These are phyloP conservation scores for Corylus heterophylla DNA, from an alignment of 306 rosid species.

Conservation along the genomic window DNA sequence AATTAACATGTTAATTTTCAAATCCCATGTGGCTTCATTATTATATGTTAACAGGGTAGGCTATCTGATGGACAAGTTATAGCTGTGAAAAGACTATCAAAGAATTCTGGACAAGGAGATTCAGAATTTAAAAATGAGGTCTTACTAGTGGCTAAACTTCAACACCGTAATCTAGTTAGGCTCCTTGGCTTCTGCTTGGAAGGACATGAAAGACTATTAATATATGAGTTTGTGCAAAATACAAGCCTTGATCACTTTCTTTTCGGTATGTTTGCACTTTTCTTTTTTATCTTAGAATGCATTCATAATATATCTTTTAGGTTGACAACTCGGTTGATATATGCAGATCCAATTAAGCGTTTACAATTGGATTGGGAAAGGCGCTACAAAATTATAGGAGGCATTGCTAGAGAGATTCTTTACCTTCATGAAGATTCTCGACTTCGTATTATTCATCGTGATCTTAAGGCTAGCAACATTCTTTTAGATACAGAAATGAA, in stretches of 20 bases:
- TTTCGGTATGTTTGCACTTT: slow-evolving; percentile 40
- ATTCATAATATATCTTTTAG: background rate
- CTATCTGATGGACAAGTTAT: no score
- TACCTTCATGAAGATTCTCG: slow-evolving; percentile 56
- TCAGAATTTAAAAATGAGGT: no score
- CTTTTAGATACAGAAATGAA: slow-evolving; percentile 43
- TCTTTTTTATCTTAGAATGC: background rate
- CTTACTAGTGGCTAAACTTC: no score
- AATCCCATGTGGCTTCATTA: slow-evolving; percentile 8
- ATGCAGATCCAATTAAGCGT: slow-evolving; percentile 32
- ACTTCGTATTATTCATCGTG: slow-evolving; percentile 39
- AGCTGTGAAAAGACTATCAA: background rate
- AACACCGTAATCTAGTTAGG: no score
- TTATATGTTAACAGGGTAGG: no score
- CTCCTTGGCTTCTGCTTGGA: no score
- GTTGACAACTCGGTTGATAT: background rate
- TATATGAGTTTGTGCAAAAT: no score
- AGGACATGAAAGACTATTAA: no score
- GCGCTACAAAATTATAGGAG: slow-evolving; percentile 37
- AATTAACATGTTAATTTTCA: background rate
- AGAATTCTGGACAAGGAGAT: no score
- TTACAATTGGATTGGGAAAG: slow-evolving; percentile 31
- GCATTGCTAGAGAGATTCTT: slow-evolving; percentile 39
- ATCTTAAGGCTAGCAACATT: slow-evolving; percentile 48
- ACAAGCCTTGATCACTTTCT: slow-evolving; percentile 25